Evolutionary conservation across 2,329 filamentous ascomycete species (phyloP).

Genomic region (Claviceps spartinae): DNA sequence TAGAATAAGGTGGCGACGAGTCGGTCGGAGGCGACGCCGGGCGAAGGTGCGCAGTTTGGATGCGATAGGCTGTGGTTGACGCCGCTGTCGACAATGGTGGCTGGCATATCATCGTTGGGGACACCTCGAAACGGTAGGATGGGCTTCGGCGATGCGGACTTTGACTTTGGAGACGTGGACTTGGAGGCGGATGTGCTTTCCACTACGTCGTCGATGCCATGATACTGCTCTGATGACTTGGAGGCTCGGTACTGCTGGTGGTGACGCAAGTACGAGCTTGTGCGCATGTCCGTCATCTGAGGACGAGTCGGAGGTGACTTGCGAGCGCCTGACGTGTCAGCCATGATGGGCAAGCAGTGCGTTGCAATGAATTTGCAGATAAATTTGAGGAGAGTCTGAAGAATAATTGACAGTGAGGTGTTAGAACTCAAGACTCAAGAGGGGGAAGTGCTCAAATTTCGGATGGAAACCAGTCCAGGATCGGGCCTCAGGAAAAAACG

Average conservation of each 20-base stretch:
- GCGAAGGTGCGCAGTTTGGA: conserved; percentile 43
- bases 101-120: conserved; percentile 44
- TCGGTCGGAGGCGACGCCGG: conserved; percentile 33
- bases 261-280: conserved; percentile 48
- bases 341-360: conserved; percentile 14
- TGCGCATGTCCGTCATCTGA: conserved; percentile 36
- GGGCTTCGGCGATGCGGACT: conserved; percentile 23
- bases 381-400: not conserved
- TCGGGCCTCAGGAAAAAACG: not conserved
- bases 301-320: conserved; percentile 27
- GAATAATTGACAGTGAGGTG: not conserved
- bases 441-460: not conserved
- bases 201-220: conserved; percentile 52
- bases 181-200: conserved; percentile 34
- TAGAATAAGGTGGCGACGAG: conserved; percentile 53
- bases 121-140: conserved; percentile 44
- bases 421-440: too few species aligned
- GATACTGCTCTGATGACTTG: conserved; percentile 37
- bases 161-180: conserved; percentile 25
- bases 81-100: conserved; percentile 47
- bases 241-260: conserved; percentile 51
- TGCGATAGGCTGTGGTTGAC: conserved; percentile 50
- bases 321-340: conserved; percentile 17
- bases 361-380: not conserved
- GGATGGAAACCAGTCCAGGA: not conserved